Conservation (phyloP, 108 stramenopile genomes). For the Cyclotella baltica region DNA sequence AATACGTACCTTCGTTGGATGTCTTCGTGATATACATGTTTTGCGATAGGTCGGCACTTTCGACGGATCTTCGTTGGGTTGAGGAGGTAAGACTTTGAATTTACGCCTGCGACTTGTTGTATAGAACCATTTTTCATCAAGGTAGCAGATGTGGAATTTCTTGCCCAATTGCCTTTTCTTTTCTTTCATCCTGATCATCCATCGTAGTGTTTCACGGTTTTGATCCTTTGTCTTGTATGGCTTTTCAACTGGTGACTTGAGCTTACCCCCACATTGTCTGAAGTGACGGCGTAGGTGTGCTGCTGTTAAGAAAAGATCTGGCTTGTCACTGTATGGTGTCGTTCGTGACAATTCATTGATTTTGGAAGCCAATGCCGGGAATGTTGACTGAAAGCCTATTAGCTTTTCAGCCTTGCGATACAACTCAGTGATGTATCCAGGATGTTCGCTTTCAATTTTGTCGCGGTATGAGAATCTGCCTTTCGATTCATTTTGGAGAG, state of each 20-base stretch:
- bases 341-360: not conserved
- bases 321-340: not conserved
- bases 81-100: slow-evolving; percentile 13
- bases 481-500: not conserved
- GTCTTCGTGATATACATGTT: not conserved
- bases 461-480: not conserved
- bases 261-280: slow-evolving; percentile 2
- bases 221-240: slow-evolving; percentile 4
- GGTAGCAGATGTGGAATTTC: slow-evolving; percentile 11
- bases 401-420: slow-evolving; percentile 9
- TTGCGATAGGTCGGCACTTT: not conserved
- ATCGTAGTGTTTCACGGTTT: not conserved
- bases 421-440: not conserved
- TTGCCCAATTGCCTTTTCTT: not conserved
- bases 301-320: not conserved
- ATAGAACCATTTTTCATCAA: slow-evolving; percentile 49
- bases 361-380: not conserved
- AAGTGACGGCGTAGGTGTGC: not conserved
- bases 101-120: slow-evolving; percentile 1
- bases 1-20: slow-evolving; percentile 6
- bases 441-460: not conserved
- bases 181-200: not conserved
- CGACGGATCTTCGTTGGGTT: slow-evolving; percentile 8
- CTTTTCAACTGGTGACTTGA: slow-evolving; percentile 2
- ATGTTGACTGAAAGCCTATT: not conserved